A percentile compares a stretch with the other conserved stretches of the same genome.
These are phyloP conservation scores for Podaxis sp. DNA, from an alignment of 768 basidiomycete genomes.

Conservation along the genomic window DNA sequence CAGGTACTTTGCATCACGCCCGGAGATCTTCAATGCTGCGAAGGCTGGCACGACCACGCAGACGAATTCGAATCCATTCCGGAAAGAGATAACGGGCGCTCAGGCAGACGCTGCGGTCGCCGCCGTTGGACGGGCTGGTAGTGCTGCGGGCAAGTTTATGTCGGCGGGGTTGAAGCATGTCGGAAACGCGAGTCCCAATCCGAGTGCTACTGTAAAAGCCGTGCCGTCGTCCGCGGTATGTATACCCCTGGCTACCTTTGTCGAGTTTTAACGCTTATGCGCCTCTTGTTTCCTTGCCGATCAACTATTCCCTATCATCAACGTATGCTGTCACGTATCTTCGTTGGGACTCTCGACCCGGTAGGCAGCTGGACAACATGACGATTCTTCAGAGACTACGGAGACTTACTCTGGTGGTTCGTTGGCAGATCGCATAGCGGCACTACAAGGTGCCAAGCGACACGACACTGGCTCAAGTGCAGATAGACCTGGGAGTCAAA, in stretches of 20 bases:
- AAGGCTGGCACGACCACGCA: constrained; percentile 14
- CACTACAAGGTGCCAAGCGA: constrained; percentile 10
- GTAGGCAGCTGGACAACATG: constrained; percentile 12
- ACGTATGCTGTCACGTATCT: neutral
- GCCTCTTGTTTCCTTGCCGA: neutral
- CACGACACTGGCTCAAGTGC: constrained; percentile 14
- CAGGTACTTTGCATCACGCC: constrained; percentile 76
- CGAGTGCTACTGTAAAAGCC: neutral
- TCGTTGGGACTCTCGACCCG: neutral
- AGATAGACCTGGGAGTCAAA: constrained; percentile 17
- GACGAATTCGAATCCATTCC: constrained; percentile 23
- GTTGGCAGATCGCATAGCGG: constrained; percentile 18
- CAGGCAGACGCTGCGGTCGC: constrained; percentile 24
- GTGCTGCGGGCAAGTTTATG: constrained; percentile 39
- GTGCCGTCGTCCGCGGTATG: constrained; percentile 1
- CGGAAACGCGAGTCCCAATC: constrained; percentile 15
- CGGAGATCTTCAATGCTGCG: constrained; percentile 53
- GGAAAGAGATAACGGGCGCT: constrained; percentile 21
- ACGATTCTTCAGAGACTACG: neutral
- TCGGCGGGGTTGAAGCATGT: constrained; percentile 42
- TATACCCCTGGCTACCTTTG: neutral
- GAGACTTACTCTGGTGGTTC: constrained; percentile 11
- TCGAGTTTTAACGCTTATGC: neutral
- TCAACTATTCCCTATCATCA: neutral
- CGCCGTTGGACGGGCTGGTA: constrained; percentile 24